These are phyloP conservation scores for Heliamphora exappendiculata DNA, from an alignment of 148 eudicot genomes.

Conservation along the genomic window DNA sequence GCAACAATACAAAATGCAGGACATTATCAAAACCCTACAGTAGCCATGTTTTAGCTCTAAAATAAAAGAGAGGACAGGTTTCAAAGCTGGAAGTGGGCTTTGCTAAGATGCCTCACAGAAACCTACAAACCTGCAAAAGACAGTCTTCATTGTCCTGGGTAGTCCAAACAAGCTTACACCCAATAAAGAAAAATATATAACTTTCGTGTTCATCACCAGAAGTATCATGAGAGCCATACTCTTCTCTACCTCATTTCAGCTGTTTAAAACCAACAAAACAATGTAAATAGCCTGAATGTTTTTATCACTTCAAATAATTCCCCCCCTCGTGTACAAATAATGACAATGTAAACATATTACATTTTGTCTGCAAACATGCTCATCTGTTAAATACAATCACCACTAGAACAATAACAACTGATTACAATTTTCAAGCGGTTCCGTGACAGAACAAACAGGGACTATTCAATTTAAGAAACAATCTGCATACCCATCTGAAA, in stretches of 20 bases:
- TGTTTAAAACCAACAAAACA: not conserved
- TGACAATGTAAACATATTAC: not conserved
- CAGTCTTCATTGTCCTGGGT: no score
- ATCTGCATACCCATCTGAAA: not conserved
- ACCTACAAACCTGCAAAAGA: not conserved
- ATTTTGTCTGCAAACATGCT: not conserved
- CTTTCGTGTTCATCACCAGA: no score
- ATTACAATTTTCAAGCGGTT: not conserved
- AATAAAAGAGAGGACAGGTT: no score
- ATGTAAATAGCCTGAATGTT: not conserved
- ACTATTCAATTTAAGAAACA: not conserved
- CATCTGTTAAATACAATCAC: not conserved
- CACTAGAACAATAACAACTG: constrained; percentile 6
- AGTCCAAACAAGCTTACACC: no score
- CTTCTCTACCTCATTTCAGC: no score
- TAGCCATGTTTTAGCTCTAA: no score
- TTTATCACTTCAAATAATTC: not conserved
- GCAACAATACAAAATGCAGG: no score
- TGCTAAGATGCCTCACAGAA: not conserved
- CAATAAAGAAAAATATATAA: no score
- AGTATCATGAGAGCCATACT: no score
- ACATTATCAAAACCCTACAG: no score
- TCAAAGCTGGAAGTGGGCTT: not conserved
- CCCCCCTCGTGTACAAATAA: not conserved
- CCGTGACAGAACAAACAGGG: not conserved